phyloP scores from a whole-genome alignment of 2,329 filamentous ascomycete genomes.

The Elsinoe necatrix region DNA sequence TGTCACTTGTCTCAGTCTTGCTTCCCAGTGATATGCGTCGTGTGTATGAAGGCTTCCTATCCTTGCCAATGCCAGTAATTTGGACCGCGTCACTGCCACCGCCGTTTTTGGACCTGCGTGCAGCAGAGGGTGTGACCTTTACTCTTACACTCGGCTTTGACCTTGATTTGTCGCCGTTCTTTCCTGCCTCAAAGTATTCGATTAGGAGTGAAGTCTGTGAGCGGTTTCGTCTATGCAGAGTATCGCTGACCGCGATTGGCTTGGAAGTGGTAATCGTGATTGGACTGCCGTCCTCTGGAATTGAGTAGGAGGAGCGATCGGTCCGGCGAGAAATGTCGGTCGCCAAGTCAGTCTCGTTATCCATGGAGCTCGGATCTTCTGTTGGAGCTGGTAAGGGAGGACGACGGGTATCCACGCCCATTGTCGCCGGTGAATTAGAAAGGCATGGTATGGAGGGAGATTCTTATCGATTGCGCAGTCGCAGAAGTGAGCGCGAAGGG shows the following conservation, averaged over 20 bases:
- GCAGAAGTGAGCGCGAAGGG: background rate
- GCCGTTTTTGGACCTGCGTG: slow-evolving; percentile 41
- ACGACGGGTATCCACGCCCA: slow-evolving; percentile 38
- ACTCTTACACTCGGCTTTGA: slow-evolving; percentile 76
- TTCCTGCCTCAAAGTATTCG: slow-evolving; percentile 85
- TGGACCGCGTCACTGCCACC: slow-evolving; percentile 65
- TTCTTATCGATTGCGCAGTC: slow-evolving; percentile 8
- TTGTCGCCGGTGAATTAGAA: slow-evolving; percentile 20
- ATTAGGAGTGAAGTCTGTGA: slow-evolving; percentile 89
- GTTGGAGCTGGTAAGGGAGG: slow-evolving; percentile 69
- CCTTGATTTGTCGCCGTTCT: slow-evolving; percentile 50
- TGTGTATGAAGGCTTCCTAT: slow-evolving; percentile 62
- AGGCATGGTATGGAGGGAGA: background rate
- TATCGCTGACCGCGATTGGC: slow-evolving; percentile 43
- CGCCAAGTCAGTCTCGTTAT: slow-evolving; percentile 48
- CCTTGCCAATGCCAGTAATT: slow-evolving; percentile 71
- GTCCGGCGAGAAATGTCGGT: slow-evolving; percentile 61
- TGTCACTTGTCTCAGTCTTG: slow-evolving; percentile 28
- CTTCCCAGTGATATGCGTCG: slow-evolving; percentile 56
- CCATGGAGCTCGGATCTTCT: slow-evolving; percentile 60
- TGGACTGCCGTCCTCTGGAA: slow-evolving; percentile 80
- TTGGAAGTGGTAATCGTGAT: slow-evolving; percentile 80
- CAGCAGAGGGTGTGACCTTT: slow-evolving; percentile 66
- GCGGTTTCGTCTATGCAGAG: slow-evolving; percentile 44
- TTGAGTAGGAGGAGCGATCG: slow-evolving; percentile 65